phyloP scores from a whole-genome alignment of 257 asterid genomes.

The Solanum clarkiae region DNA sequence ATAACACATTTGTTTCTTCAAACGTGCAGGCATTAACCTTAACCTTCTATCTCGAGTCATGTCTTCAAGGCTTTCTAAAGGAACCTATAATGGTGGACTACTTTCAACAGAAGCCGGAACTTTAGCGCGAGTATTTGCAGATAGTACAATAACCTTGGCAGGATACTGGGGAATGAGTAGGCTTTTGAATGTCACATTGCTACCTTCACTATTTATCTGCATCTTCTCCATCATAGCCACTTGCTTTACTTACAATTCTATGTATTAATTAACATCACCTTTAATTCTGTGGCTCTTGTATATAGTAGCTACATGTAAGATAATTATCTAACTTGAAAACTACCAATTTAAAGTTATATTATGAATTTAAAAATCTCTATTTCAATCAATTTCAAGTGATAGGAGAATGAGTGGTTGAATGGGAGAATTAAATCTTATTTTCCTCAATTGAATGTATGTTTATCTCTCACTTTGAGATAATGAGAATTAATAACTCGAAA shows the following conservation, averaged over 20 bases:
- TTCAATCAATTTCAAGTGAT: not conserved
- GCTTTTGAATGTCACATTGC: conserved; percentile 66
- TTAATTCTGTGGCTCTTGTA: not conserved
- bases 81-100: conserved; percentile 83
- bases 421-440: too few species aligned
- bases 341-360: not conserved
- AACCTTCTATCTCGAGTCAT: conserved; percentile 83
- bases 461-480: not conserved
- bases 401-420: not conserved
- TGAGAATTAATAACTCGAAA: not conserved
- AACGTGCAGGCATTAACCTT: conserved; percentile 52
- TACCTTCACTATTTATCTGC: conserved; percentile 75
- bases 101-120: conserved; percentile 93
- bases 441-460: too few species aligned
- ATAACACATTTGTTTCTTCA: not conserved
- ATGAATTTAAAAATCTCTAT: not conserved
- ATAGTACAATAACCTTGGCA: conserved; percentile 75
- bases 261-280: conserved; percentile 26
- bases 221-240: conserved; percentile 69
- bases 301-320: not conserved
- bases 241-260: conserved; percentile 67
- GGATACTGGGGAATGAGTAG: conserved; percentile 58
- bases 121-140: conserved; percentile 82
- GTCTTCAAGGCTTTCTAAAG: conserved; percentile 94
- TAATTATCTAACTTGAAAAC: not conserved